phyloP scores from a whole-genome alignment of 768 basidiomycete genomes.

The Austroboletus festivus region DNA sequence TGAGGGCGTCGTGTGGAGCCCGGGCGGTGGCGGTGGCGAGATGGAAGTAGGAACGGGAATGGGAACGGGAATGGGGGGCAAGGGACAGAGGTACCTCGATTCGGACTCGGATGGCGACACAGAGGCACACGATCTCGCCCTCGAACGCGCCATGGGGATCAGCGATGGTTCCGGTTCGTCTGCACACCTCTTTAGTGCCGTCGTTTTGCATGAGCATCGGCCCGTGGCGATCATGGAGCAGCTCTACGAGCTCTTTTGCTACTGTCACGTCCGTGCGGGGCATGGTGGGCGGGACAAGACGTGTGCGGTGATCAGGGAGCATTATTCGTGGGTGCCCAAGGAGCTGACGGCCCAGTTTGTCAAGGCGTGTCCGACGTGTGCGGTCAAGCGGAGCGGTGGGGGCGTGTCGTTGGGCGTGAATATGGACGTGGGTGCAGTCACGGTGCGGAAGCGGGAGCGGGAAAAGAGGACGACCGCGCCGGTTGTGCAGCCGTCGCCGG shows the following conservation, averaged over 20 bases:
- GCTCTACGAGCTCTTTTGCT: slow-evolving; percentile 73
- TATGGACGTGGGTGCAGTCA: not conserved
- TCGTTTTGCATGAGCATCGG: slow-evolving; percentile 67
- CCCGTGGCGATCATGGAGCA: slow-evolving; percentile 77
- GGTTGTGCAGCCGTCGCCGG: not conserved
- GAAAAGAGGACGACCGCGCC: not conserved
- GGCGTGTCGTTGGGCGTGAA: slow-evolving; percentile 13
- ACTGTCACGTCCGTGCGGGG: slow-evolving; percentile 59
- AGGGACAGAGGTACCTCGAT: not conserved
- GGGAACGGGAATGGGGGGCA: not conserved
- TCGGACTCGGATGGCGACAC: slow-evolving; percentile 5
- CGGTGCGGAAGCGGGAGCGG: not conserved
- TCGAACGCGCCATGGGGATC: slow-evolving; percentile 20
- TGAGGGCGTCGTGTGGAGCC: slow-evolving; percentile 1
- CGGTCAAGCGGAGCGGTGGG: slow-evolving; percentile 39
- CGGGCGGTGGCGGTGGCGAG: slow-evolving; percentile 7
- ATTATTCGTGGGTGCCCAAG: slow-evolving; percentile 84
- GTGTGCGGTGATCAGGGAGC: slow-evolving; percentile 56
- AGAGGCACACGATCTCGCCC: slow-evolving; percentile 3
- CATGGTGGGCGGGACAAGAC: slow-evolving; percentile 85
- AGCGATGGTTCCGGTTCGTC: slow-evolving; percentile 2
- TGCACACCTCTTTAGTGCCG: slow-evolving; percentile 25
- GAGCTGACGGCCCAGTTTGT: slow-evolving; percentile 78
- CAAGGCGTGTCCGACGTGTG: slow-evolving; percentile 76
- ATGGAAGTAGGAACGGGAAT: not conserved